phyloP scores from a whole-genome alignment of 495 filamentous ascomycete genomes.

The Neurospora discreta region DNA sequence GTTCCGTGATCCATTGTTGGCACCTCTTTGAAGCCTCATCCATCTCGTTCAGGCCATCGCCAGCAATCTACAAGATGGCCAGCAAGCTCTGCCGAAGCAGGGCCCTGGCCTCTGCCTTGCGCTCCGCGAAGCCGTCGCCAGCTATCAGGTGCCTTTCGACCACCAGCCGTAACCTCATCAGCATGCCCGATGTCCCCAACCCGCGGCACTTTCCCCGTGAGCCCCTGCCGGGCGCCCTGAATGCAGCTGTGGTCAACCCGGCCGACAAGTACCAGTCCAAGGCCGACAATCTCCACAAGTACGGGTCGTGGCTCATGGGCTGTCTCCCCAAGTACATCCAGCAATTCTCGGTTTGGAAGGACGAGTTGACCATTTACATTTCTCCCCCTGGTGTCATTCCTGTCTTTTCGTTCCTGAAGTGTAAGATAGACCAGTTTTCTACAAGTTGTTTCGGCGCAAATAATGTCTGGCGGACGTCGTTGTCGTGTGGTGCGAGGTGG shows the following conservation, averaged over 20 bases:
- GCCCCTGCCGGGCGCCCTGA: conserved; percentile 40
- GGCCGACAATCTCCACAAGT: conserved; percentile 74
- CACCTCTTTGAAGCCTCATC: background rate
- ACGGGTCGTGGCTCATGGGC: conserved; percentile 93
- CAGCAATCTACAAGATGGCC: conserved; percentile 43
- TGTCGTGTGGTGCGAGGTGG: conserved; percentile 3
- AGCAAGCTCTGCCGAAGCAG: conserved; percentile 56
- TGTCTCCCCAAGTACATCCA: conserved; percentile 96
- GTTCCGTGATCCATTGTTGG: background rate
- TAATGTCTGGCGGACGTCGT: background rate
- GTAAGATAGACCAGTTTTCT: conserved; percentile 20
- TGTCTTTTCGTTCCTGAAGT: conserved; percentile 90
- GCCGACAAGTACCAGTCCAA: conserved; percentile 83
- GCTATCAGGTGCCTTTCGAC: conserved; percentile 43
- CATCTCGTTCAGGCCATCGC: conserved; percentile 23
- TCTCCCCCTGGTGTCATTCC: conserved; percentile 77
- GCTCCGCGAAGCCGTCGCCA: conserved; percentile 34
- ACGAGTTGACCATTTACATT: conserved; percentile 92
- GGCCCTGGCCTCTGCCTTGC: conserved; percentile 48
- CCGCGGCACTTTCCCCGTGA: conserved; percentile 52
- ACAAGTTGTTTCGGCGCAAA: background rate
- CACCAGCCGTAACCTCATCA: conserved; percentile 32
- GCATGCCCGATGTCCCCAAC: conserved; percentile 50
- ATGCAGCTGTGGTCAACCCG: conserved; percentile 78
- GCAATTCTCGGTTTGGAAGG: conserved; percentile 99